Evolutionary conservation across 2,329 filamentous ascomycete species (phyloP), one percentile per base, ranked within the genome.

Genomic region (Aspergillus thermomutatus): DNA sequence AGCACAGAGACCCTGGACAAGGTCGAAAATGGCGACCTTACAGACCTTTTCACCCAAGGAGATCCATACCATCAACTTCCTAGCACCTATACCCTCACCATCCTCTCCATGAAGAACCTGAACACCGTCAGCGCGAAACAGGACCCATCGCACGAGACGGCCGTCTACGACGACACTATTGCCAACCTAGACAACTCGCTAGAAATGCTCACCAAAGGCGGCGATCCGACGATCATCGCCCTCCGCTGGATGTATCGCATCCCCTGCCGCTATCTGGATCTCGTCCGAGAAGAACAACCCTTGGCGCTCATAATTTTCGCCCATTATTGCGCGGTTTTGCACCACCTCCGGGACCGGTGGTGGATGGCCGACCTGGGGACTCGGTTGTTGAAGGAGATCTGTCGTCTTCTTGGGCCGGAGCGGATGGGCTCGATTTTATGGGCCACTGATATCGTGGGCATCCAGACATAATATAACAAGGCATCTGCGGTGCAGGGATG

Each of bases 271-370:
- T 57, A 52, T n/a, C 10, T 59, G 1, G 54, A 54, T 8, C 47
- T 57, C 2, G 49, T 57, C 9, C 31, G 26, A 1, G 52, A 57
- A 8, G 28, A 47, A 3, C 45, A 56, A 11, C 51, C 57, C 2
- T 21, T 59, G 11, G 57, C 54, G 2, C 52, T 59, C 17, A 57
- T 49, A 4, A 53, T 59, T 5, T 37, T 59, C 11, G 57, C 57
- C 4, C 57, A 59, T 23, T 57, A 59, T 45, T 57, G 49, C 25
- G 55, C 53, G 11, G 55, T 59, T 7, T 21, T 59, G 3, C 55
- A 59, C 25, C 57, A 57, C n/a, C 49, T 59, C 2, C 51, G 57
- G 6, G 49, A 54, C 17, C 57, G 52, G 8, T 59, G 57, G 57
- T 59, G 57, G 57, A 57, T 59, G 55, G 57, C 49, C 2, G 28